Conservation (phyloP, 345 rosid species). For the Linum lewisii region DNA sequence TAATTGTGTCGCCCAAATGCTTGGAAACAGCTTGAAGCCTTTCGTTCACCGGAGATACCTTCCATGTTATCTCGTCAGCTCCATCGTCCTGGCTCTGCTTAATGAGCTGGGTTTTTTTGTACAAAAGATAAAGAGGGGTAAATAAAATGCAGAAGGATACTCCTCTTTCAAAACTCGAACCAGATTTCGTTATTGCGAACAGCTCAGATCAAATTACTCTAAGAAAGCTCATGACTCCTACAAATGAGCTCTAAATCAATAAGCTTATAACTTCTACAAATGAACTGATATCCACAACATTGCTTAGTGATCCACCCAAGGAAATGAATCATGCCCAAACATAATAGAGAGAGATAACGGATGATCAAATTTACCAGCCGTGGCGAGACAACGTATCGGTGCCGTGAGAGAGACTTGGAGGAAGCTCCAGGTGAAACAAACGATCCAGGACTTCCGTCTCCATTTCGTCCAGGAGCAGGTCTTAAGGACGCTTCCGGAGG, state of each 20-base stretch:
- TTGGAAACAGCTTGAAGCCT: constrained; percentile 65
- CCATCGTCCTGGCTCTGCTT: constrained; percentile 93
- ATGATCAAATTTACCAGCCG: constrained; percentile 43
- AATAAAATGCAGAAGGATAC: too few species aligned
- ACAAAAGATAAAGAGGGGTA: not conserved
- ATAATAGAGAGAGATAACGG: not conserved
- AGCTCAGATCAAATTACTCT: too few species aligned
- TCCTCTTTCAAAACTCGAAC: too few species aligned
- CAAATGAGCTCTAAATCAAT: too few species aligned
- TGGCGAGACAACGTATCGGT: constrained; percentile 80
- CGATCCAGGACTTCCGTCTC: constrained; percentile 16
- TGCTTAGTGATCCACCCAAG: not conserved
- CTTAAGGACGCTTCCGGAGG: constrained; percentile 14
- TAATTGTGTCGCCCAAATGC: constrained; percentile 40
- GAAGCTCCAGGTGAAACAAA: constrained; percentile 46
- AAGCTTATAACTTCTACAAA: too few species aligned
- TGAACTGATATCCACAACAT: not conserved
- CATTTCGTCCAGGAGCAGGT: constrained; percentile 11
- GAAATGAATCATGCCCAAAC: not conserved
- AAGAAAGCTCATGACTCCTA: too few species aligned
- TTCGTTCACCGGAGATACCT: constrained; percentile 83
- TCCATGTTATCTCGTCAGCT: constrained; percentile 81
- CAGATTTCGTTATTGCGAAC: too few species aligned
- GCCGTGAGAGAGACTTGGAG: constrained; percentile 38
- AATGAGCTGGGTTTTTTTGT: constrained; percentile 40